These are phyloP conservation scores for Pyrenophora teres DNA, from an alignment of 2,329 filamentous ascomycete species.

Conservation along the genomic window DNA sequence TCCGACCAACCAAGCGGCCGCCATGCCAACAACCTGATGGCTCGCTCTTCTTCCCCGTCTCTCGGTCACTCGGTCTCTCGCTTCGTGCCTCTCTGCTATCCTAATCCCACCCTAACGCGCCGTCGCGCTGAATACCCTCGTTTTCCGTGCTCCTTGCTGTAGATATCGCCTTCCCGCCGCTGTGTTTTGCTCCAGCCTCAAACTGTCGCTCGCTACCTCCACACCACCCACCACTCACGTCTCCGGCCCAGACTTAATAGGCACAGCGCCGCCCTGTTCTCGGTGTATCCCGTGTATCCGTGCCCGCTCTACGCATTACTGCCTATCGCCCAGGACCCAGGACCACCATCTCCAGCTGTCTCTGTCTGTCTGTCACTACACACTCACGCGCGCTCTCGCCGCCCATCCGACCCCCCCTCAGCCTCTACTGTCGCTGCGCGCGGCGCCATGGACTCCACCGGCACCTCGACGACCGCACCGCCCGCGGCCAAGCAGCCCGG, in stretches of 20 bases:
- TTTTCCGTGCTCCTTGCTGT: slow-evolving; percentile 3
- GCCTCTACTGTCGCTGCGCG: slow-evolving; percentile 21
- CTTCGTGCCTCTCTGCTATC: slow-evolving; percentile 10
- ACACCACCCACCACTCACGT: slow-evolving; percentile 8
- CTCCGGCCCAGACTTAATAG: neutral
- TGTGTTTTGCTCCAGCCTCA: neutral
- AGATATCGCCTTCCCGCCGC: slow-evolving; percentile 4
- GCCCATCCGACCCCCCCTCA: neutral
- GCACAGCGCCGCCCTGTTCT: slow-evolving; percentile 7
- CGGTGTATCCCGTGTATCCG: slow-evolving; percentile 23
- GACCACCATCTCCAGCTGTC: slow-evolving; percentile 1
- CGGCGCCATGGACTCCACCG: slow-evolving; percentile 39
- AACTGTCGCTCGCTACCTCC: slow-evolving; percentile 17
- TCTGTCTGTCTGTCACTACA: slow-evolving; percentile 8
- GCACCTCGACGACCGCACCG: slow-evolving; percentile 22
- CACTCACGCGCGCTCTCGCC: neutral
- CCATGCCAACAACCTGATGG: slow-evolving; percentile 10
- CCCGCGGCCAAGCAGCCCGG: slow-evolving; percentile 31
- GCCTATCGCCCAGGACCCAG: slow-evolving; percentile 10
- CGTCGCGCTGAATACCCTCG: slow-evolving; percentile 13
- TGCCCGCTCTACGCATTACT: slow-evolving; percentile 17
- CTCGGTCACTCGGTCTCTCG: slow-evolving; percentile 10
- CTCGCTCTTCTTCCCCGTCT: slow-evolving; percentile 13
- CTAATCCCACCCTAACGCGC: slow-evolving; percentile 5
- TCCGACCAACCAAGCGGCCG: slow-evolving; percentile 12